These are phyloP conservation scores for Elsinoe arachidis DNA, from an alignment of 2,329 filamentous ascomycete species.

Conservation along the genomic window DNA sequence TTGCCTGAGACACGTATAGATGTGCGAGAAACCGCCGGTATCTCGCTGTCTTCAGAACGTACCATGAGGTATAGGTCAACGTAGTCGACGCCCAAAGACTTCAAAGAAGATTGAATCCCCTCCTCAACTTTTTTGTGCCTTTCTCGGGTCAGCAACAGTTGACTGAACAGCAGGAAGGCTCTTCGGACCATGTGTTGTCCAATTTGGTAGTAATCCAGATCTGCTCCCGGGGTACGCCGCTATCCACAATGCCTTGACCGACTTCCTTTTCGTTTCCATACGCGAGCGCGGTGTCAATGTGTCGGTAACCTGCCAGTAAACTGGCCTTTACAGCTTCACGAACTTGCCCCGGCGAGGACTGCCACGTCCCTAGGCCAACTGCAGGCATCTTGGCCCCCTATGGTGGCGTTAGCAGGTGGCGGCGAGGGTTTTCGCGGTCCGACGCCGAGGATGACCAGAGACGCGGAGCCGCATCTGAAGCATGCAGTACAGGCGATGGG, in stretches of 20 bases:
- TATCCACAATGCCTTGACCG: constrained; percentile 60
- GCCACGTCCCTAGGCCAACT: constrained; percentile 71
- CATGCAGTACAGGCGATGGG: too few species aligned
- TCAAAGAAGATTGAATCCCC: constrained; percentile 52
- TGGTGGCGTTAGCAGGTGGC: constrained; percentile 41
- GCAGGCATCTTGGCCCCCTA: constrained; percentile 69
- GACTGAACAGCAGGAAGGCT: too few species aligned
- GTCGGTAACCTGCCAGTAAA: constrained; percentile 18
- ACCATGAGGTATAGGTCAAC: constrained; percentile 55
- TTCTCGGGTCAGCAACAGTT: too few species aligned
- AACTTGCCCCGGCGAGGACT: constrained; percentile 61
- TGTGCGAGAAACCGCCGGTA: too few species aligned
- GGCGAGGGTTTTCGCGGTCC: too few species aligned
- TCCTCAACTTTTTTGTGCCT: constrained; percentile 58
- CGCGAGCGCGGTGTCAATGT: constrained; percentile 55
- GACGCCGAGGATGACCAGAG: too few species aligned
- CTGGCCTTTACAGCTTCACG: constrained; percentile 59
- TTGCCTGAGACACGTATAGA: background rate
- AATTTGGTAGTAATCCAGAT: constrained; percentile 77
- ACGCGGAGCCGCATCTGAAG: too few species aligned
- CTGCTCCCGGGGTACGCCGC: constrained; percentile 54
- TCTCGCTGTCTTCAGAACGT: background rate
- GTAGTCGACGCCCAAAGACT: constrained; percentile 55
- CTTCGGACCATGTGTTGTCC: constrained; percentile 55
- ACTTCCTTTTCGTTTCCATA: constrained; percentile 74